Percentiles rank a stretch among this genome's conserved stretches.
phyloP scores from a whole-genome alignment of 2,329 filamentous ascomycete genomes.

The Rachicladosporium sp. region DNA sequence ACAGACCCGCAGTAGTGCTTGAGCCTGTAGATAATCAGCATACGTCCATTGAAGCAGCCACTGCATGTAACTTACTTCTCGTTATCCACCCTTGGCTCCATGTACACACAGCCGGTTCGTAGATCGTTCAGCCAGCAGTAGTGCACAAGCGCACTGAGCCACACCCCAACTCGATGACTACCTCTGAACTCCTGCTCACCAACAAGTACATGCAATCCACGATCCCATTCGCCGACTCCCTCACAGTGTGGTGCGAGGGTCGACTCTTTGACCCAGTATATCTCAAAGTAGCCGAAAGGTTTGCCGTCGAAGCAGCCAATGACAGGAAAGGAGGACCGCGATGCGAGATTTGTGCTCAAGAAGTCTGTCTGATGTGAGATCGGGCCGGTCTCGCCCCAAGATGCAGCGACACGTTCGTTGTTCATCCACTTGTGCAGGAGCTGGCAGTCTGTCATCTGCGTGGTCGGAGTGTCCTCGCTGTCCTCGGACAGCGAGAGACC shows the following conservation, averaged over 20 bases:
- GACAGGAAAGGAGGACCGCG: conserved; percentile 70
- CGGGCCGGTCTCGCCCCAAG: conserved; percentile 62
- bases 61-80: conserved; percentile 48
- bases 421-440: conserved; percentile 83
- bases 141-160: conserved; percentile 80
- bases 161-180: conserved; percentile 59
- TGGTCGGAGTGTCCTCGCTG: background rate
- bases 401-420: conserved; percentile 66
- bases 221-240: conserved; percentile 63
- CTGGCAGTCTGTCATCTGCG: conserved; percentile 43
- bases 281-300: conserved; percentile 93
- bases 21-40: conserved; percentile 38
- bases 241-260: conserved; percentile 56
- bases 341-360: conserved; percentile 51
- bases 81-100: conserved; percentile 91
- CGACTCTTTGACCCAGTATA: conserved; percentile 98
- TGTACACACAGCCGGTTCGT: conserved; percentile 67
- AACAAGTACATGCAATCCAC: conserved; percentile 77
- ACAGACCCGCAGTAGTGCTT: conserved; percentile 56
- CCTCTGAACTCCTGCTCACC: conserved; percentile 89
- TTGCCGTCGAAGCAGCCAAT: conserved; percentile 91
- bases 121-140: conserved; percentile 67
- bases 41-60: background rate
- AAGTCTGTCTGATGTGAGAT: conserved; percentile 52
- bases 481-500: conserved; percentile 4